phyloP scores from a whole-genome alignment of 2,329 filamentous ascomycete species.

The Cercospora sp. region DNA sequence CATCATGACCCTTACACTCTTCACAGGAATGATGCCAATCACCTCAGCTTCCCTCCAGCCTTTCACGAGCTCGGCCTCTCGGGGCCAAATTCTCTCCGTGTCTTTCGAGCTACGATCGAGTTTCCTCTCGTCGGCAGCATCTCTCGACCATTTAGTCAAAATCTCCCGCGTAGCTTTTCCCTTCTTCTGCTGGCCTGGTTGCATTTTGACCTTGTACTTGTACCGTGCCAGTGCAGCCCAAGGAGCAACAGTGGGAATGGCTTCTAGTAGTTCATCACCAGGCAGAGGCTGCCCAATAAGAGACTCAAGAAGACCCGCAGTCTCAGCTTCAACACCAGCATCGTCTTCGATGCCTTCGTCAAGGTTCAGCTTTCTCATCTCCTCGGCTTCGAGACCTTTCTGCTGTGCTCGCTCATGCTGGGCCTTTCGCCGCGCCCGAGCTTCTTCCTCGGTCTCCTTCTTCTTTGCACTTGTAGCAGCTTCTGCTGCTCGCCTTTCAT shows the following conservation, averaged over 20 bases:
- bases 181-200: slow-evolving; percentile 87
- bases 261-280: slow-evolving; percentile 77
- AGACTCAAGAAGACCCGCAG: slow-evolving; percentile 61
- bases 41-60: slow-evolving; percentile 79
- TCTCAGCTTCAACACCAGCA: slow-evolving; percentile 39
- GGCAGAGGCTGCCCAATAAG: slow-evolving; percentile 75
- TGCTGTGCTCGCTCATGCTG: slow-evolving; percentile 78
- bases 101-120: slow-evolving; percentile 50
- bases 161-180: slow-evolving; percentile 93
- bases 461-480: slow-evolving; percentile 59
- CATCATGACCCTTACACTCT: slow-evolving; percentile 78
- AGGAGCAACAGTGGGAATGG: slow-evolving; percentile 62
- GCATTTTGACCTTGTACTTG: slow-evolving; percentile 94
- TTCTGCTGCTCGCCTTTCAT: slow-evolving; percentile 68
- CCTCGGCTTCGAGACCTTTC: slow-evolving; percentile 74
- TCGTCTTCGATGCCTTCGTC: slow-evolving; percentile 53
- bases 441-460: slow-evolving; percentile 64
- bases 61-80: slow-evolving; percentile 82
- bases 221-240: slow-evolving; percentile 66
- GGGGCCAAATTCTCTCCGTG: slow-evolving; percentile 76
- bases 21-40: slow-evolving; percentile 75
- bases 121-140: slow-evolving; percentile 53
- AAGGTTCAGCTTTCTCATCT: slow-evolving; percentile 60
- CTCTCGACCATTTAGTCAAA: slow-evolving; percentile 74
- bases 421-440: slow-evolving; percentile 70